phyloP scores from a whole-genome alignment of 495 filamentous ascomycete species.

The Talaromyces proteolyticus region DNA sequence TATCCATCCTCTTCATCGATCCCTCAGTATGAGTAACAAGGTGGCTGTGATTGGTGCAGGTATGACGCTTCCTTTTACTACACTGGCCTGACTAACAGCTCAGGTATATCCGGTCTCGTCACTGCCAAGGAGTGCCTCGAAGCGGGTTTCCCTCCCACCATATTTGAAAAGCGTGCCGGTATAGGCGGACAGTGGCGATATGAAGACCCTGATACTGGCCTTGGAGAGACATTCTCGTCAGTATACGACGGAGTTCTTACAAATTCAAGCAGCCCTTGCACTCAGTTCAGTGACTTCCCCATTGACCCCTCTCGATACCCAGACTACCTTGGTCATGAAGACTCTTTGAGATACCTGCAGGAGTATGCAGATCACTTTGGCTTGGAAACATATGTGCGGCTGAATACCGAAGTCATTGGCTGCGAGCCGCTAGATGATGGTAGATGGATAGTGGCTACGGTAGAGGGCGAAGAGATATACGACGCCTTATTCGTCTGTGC shows the following conservation, averaged over 20 bases:
- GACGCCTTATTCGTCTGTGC: constrained; percentile 22
- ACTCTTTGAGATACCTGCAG: constrained; percentile 17
- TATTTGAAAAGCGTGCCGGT: constrained; percentile 17
- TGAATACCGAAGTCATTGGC: constrained; percentile 14
- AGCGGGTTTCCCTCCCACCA: constrained; percentile 15
- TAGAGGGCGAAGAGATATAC: constrained; percentile 5
- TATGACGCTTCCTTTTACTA: no score
- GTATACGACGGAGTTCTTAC: constrained; percentile 17
- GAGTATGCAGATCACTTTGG: constrained; percentile 24
- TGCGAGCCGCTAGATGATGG: constrained; percentile 8
- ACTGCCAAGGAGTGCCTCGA: constrained; percentile 24
- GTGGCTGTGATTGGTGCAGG: no score
- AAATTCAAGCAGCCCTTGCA: constrained; percentile 19
- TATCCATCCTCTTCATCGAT: no score
- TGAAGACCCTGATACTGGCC: constrained; percentile 3
- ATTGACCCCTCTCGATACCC: constrained; percentile 21
- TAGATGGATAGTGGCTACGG: constrained; percentile 1
- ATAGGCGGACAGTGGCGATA: constrained; percentile 21
- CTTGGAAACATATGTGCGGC: constrained; percentile 12
- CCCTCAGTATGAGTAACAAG: no score
- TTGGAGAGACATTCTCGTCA: constrained; percentile 11
- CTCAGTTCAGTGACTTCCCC: constrained; percentile 27
- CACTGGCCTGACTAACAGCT: no score
- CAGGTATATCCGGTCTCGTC: constrained; percentile 16
- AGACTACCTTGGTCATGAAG: constrained; percentile 12